phyloP scores from a whole-genome alignment of 176 grass and related monocot species.

The Oryza longistaminata region DNA sequence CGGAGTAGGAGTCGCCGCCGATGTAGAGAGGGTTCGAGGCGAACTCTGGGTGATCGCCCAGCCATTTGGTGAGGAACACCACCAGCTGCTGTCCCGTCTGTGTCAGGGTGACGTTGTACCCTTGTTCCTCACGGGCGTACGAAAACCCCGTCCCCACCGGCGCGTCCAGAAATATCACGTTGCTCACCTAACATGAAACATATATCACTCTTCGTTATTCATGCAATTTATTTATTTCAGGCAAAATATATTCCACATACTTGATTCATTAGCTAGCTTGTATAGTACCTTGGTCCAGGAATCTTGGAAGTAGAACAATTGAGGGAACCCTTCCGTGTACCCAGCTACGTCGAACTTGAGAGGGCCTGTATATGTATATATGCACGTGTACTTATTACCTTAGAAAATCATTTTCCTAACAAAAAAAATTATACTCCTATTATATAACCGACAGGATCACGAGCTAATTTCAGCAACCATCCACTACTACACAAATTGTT shows the following conservation, averaged over 20 bases:
- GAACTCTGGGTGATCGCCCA: conserved; percentile 60
- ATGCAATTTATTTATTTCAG: no score
- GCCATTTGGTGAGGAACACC: conserved; percentile 64
- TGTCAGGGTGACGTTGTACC: conserved; percentile 44
- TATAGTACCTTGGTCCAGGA: conserved; percentile 60
- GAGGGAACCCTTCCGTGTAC: conserved; percentile 47
- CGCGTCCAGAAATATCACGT: conserved; percentile 77
- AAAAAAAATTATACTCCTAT: no score
- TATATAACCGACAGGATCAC: no score
- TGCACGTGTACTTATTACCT: no score
- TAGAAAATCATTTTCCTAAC: no score
- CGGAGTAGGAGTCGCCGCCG: conserved; percentile 85
- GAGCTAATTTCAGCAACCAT: no score
- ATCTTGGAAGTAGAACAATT: conserved; percentile 48
- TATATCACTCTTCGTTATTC: no score
- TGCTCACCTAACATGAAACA: conserved; percentile 36
- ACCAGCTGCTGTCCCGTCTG: conserved; percentile 42
- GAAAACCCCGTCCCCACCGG: conserved; percentile 81
- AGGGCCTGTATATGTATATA: no score
- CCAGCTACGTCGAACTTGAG: no score
- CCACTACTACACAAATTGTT: no score
- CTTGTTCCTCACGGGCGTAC: conserved; percentile 43
- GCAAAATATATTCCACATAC: no score
- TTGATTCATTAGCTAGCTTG: no score
- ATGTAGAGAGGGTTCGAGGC: conserved; percentile 68